phyloP scores from a whole-genome alignment of 176 grass and related monocot species.

The Musa beccarii region DNA sequence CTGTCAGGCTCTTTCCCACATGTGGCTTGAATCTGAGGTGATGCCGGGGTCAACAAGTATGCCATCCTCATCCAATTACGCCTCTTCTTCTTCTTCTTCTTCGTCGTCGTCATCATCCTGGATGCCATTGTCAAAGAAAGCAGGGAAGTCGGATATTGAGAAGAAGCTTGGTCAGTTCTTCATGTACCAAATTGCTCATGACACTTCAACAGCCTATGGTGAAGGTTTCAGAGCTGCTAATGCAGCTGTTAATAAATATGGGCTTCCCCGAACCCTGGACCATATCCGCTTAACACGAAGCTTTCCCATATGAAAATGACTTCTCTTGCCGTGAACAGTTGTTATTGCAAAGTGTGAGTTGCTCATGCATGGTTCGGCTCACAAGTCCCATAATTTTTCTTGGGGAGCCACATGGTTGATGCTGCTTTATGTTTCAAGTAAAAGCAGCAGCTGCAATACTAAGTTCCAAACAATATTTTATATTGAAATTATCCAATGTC shows the following conservation, averaged over 20 bases:
- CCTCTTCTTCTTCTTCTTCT: slow-evolving; percentile 31
- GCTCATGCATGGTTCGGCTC: neutral
- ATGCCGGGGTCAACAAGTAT: slow-evolving; percentile 37
- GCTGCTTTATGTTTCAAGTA: neutral
- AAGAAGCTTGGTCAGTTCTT: slow-evolving; percentile 96
- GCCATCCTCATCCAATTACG: slow-evolving; percentile 41
- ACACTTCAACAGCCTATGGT: slow-evolving; percentile 77
- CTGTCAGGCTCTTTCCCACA: slow-evolving; percentile 88
- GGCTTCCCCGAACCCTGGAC: slow-evolving; percentile 61
- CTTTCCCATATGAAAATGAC: slow-evolving; percentile 37
- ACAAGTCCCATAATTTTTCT: neutral
- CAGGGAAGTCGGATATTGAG: slow-evolving; percentile 68
- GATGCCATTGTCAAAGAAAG: slow-evolving; percentile 61
- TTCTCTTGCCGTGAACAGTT: neutral
- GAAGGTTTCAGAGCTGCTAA: slow-evolving; percentile 89
- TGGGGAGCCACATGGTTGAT: neutral
- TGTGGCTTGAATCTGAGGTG: slow-evolving; percentile 93
- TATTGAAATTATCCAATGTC: neutral
- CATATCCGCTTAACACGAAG: slow-evolving; percentile 57
- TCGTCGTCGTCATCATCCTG: slow-evolving; percentile 51
- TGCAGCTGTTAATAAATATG: slow-evolving; percentile 68
- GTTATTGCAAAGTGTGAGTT: neutral
- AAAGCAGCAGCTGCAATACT: neutral
- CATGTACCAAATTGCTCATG: slow-evolving; percentile 91
- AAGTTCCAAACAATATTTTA: too few species aligned